phyloP scores from a whole-genome alignment of 805 yeast species.

The Candida incommunis region DNA sequence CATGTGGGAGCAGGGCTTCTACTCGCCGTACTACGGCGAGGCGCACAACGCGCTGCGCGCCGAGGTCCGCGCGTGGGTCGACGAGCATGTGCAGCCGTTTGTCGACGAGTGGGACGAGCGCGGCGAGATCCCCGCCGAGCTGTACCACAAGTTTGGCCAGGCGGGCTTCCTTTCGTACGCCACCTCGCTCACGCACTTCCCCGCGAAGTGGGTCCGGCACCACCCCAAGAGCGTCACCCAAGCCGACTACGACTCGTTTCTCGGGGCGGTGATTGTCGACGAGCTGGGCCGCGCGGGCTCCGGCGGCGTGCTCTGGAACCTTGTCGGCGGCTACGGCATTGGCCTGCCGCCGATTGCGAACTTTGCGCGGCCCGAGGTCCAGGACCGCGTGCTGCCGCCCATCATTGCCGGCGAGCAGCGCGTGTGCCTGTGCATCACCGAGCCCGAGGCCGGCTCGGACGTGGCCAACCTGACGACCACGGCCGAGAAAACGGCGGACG shows the following conservation, averaged over 20 bases:
- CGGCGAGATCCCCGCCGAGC: constrained; percentile 20
- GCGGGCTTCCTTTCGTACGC: constrained; percentile 25
- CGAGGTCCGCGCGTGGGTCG: constrained; percentile 27
- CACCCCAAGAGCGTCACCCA: constrained; percentile 17
- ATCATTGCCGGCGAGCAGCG: constrained; percentile 26
- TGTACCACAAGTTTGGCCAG: constrained; percentile 22
- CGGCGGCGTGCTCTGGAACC: constrained; percentile 28
- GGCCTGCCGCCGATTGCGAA: constrained; percentile 28
- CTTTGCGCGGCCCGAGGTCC: constrained; percentile 19
- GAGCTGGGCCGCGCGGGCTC: constrained; percentile 28
- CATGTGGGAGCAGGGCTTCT: constrained; percentile 30
- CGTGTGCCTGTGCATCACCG: constrained; percentile 28
- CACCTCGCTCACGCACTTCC: constrained; percentile 17
- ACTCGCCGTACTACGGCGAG: constrained; percentile 25
- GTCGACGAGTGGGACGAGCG: constrained; percentile 30
- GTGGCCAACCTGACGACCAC: constrained; percentile 28
- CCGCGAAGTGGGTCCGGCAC: constrained; percentile 20
- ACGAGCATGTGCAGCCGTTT: constrained; percentile 23
- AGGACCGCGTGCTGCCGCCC: constrained; percentile 24
- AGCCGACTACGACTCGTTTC: constrained; percentile 24
- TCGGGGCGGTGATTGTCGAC: constrained; percentile 23
- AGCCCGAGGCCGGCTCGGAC: constrained; percentile 31
- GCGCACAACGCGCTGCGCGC: constrained; percentile 25
- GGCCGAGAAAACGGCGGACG: constrained; percentile 27
- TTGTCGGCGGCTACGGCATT: constrained; percentile 28